A percentile compares a stretch with the other conserved stretches of the same genome.
Evolutionary conservation across 768 basidiomycete genomes (phyloP).

Genomic region (Trametes sanguinea): DNA sequence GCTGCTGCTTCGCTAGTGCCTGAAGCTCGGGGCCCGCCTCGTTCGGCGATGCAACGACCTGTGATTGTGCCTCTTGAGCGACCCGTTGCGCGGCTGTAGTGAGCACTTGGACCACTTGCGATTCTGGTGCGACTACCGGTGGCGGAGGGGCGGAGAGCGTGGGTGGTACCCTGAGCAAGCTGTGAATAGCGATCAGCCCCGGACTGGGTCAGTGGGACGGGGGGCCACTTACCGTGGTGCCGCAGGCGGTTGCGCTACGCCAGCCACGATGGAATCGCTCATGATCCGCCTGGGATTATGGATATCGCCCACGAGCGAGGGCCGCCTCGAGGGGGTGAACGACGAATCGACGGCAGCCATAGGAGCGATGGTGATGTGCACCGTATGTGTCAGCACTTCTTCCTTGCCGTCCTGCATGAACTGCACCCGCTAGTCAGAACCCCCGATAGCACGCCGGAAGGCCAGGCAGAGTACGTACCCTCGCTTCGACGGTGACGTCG

Average conservation of each 20-base stretch:
- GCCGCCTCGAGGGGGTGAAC: slow-evolving; percentile 46
- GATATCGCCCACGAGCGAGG: slow-evolving; percentile 48
- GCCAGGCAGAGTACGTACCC: slow-evolving; percentile 47
- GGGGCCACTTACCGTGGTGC: slow-evolving; percentile 32
- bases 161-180: slow-evolving; percentile 37
- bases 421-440: slow-evolving; percentile 37
- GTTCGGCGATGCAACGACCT: slow-evolving; percentile 57
- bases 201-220: background rate
- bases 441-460: background rate
- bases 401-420: slow-evolving; percentile 76
- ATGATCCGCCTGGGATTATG: slow-evolving; percentile 44
- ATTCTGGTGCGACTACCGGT: slow-evolving; percentile 51
- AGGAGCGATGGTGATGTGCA: slow-evolving; percentile 74
- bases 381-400: slow-evolving; percentile 63
- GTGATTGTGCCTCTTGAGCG: slow-evolving; percentile 70
- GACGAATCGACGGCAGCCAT: slow-evolving; percentile 51
- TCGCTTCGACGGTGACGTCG: slow-evolving; percentile 74
- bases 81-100: slow-evolving; percentile 78
- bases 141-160: slow-evolving; percentile 33
- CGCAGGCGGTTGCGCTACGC: slow-evolving; percentile 33
- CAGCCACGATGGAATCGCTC: slow-evolving; percentile 37
- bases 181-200: slow-evolving; percentile 5
- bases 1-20: slow-evolving; percentile 78
- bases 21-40: slow-evolving; percentile 53
- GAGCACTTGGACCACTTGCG: slow-evolving; percentile 75